Conservation (phyloP, 2,329 filamentous ascomycete species). For the Fusarium sp. region DNA sequence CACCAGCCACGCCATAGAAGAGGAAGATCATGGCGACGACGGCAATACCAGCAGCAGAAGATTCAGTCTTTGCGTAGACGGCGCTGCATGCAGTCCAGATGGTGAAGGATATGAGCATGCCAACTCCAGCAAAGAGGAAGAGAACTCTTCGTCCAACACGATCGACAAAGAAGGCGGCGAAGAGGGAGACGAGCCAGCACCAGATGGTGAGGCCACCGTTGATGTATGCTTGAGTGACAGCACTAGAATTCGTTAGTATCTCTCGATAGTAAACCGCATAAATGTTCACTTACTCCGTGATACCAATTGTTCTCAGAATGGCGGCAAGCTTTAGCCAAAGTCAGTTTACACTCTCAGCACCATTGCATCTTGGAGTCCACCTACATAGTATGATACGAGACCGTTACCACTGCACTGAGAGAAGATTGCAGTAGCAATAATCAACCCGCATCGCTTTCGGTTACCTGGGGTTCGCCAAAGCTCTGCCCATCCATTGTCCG, state of each 20-base stretch:
- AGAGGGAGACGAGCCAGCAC: constrained; percentile 38
- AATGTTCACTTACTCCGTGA: constrained; percentile 25
- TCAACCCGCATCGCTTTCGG: constrained; percentile 33
- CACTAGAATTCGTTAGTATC: constrained; percentile 1
- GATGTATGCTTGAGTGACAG: constrained; percentile 37
- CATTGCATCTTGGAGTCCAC: background rate
- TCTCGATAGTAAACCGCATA: rapidly evolving
- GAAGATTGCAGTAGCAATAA: constrained; percentile 37
- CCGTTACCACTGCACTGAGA: constrained; percentile 40
- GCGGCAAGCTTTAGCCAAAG: constrained; percentile 21
- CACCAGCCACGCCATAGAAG: constrained; percentile 37
- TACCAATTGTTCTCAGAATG: constrained; percentile 35
- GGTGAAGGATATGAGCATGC: constrained; percentile 39
- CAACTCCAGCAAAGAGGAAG: constrained; percentile 35
- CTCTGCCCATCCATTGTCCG: constrained; percentile 26
- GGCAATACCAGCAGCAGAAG: constrained; percentile 21
- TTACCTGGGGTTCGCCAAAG: constrained; percentile 35
- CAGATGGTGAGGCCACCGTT: constrained; percentile 40
- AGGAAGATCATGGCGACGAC: constrained; percentile 42
- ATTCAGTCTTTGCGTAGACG: constrained; percentile 39
- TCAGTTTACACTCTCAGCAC: background rate
- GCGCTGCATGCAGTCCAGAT: constrained; percentile 39
- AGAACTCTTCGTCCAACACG: constrained; percentile 34
- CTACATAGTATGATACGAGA: constrained; percentile 37
- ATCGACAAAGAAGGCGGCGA: constrained; percentile 39